Evolutionary conservation across 2,329 filamentous ascomycete species (phyloP).

Genomic region (Tolypocladium ophioglossoides): DNA sequence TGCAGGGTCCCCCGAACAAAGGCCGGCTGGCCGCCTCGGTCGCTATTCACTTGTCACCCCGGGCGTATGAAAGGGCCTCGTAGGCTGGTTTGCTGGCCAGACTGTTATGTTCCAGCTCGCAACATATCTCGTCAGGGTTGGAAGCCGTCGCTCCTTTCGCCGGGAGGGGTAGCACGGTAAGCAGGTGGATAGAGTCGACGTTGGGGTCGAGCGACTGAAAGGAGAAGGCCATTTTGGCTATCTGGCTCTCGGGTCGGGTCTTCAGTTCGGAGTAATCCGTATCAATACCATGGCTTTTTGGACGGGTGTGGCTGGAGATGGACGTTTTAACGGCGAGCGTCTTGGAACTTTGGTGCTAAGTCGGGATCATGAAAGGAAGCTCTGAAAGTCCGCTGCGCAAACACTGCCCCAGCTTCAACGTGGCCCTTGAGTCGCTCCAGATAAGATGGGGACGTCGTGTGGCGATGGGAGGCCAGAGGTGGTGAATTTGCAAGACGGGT

Average conservation of each 20-base stretch:
- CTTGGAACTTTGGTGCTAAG: no score
- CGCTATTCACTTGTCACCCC: neutral
- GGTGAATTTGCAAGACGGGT: neutral
- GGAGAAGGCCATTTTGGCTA: no score
- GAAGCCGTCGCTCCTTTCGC: neutral
- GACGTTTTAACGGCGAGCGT: no score
- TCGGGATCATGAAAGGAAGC: no score
- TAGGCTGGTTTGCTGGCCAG: neutral
- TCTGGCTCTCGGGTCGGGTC: no score
- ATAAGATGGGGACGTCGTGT: no score
- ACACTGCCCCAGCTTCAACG: no score
- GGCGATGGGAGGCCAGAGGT: neutral
- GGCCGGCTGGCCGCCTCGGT: neutral
- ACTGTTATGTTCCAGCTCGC: neutral
- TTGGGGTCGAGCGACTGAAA: neutral
- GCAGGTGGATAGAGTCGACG: neutral
- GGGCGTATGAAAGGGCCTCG: neutral
- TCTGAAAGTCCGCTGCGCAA: no score
- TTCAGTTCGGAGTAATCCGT: no score
- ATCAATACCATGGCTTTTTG: no score
- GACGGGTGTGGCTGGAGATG: no score
- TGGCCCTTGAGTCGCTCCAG: no score
- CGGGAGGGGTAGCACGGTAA: neutral
- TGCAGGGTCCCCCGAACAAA: neutral
- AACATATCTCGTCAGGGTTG: neutral